A percentile compares a stretch with the other conserved stretches of the same genome.
phyloP scores from a whole-genome alignment of 164 flowering plant genomes.

The Annona cherimola region DNA sequence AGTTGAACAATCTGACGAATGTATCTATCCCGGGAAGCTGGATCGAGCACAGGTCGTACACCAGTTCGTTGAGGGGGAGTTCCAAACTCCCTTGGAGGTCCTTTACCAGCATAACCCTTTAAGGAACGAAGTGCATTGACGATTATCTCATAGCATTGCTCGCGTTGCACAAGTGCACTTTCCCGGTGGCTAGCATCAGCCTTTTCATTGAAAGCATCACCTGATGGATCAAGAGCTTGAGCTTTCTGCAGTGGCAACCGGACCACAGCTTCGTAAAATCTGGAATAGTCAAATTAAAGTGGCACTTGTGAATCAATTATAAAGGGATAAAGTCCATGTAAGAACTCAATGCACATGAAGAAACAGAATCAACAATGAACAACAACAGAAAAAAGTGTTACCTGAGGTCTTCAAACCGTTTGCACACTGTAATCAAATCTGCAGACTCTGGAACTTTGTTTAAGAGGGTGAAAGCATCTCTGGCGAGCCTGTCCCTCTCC shows the following conservation, averaged over 20 bases:
- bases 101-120: slow-evolving; percentile 47
- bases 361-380: neutral
- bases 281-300: slow-evolving; percentile 23
- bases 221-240: slow-evolving; percentile 84
- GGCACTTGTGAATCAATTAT: slow-evolving; percentile 1
- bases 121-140: slow-evolving; percentile 66
- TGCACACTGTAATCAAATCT: slow-evolving; percentile 83
- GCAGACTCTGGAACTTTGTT: slow-evolving; percentile 93
- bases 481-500: slow-evolving; percentile 81
- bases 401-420: slow-evolving; percentile 95
- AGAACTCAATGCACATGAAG: neutral
- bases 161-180: slow-evolving; percentile 65
- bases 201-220: slow-evolving; percentile 92
- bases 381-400: slow-evolving; percentile 17
- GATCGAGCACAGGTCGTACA: slow-evolving; percentile 49
- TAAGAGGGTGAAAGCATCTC: slow-evolving; percentile 77
- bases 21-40: slow-evolving; percentile 54
- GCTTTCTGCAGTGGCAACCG: slow-evolving; percentile 91
- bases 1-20: slow-evolving; percentile 91
- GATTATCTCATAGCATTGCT: slow-evolving; percentile 84
- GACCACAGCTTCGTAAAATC: slow-evolving; percentile 98
- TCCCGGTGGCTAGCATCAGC: slow-evolving; percentile 64
- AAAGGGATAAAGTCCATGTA: neutral
- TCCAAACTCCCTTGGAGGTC: slow-evolving; percentile 52
- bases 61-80: slow-evolving; percentile 48